Conservation (phyloP, 31 red algal genomes). For the Asparagopsis taxiformis region DNA sequence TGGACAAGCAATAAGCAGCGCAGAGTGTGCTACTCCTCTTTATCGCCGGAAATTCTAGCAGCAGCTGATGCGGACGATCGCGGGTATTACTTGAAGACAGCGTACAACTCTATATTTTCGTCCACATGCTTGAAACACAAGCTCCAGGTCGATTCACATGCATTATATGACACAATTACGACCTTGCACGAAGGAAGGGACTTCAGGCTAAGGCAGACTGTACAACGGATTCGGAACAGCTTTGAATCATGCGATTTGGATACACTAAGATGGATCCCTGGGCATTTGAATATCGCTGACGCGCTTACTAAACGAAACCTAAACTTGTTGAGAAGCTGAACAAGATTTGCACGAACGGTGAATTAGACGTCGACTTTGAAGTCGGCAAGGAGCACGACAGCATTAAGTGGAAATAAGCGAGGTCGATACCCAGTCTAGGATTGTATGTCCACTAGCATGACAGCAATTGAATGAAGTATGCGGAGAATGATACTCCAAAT, state of each 20-base stretch:
- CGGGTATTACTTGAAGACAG: not conserved
- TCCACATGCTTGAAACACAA: not conserved
- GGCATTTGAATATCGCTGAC: not conserved
- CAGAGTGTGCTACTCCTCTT: slow-evolving; percentile 11
- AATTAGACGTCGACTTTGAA: too few species aligned
- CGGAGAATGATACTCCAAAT: too few species aligned
- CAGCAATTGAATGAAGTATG: too few species aligned
- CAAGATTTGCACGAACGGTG: too few species aligned
- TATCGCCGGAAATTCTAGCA: slow-evolving; percentile 3
- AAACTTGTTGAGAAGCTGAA: too few species aligned
- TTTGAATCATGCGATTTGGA: slow-evolving; percentile 1
- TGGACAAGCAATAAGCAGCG: slow-evolving; percentile 4
- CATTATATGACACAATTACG: not conserved
- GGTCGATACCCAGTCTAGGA: too few species aligned
- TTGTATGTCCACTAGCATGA: too few species aligned
- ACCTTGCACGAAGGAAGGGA: slow-evolving; percentile 15
- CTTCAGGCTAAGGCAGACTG: slow-evolving; percentile 7
- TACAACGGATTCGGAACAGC: slow-evolving; percentile 7
- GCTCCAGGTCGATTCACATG: not conserved
- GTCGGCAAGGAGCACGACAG: too few species aligned
- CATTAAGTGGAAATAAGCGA: too few species aligned
- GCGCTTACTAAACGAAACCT: slow-evolving; percentile 1
- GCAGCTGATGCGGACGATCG: not conserved
- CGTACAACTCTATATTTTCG: not conserved
- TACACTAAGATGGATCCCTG: slow-evolving; percentile 1